Conservation (phyloP, 352 stramenopile species). For the Globisporangium abappressorium region DNA sequence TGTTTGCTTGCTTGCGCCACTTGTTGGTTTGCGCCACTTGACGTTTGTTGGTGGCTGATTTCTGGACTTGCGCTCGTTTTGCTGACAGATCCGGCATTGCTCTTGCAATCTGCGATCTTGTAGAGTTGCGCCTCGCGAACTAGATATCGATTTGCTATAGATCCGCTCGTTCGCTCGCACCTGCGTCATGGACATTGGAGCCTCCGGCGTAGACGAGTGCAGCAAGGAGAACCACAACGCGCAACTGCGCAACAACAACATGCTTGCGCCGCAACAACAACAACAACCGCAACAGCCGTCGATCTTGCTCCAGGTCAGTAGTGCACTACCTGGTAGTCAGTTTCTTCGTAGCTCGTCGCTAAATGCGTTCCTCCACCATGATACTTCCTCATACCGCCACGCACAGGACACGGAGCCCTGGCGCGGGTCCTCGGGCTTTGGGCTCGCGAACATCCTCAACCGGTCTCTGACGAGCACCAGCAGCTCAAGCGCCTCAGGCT, state of each 20-base stretch:
- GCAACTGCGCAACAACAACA: constrained; percentile 9
- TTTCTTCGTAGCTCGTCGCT: constrained; percentile 16
- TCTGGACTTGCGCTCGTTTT: not conserved
- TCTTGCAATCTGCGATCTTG: constrained; percentile 7
- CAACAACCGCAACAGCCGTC: not conserved
- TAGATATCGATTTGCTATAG: not conserved
- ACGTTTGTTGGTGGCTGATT: not conserved
- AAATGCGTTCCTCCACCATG: constrained; percentile 18
- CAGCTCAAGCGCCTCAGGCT: not conserved
- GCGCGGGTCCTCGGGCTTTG: constrained; percentile 63
- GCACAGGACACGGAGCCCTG: constrained; percentile 66
- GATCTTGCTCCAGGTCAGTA: constrained; percentile 16
- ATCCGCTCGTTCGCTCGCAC: not conserved
- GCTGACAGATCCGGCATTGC: not conserved
- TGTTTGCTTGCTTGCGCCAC: constrained; percentile 1
- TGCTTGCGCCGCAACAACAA: constrained; percentile 17
- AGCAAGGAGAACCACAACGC: constrained; percentile 27
- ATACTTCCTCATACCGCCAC: constrained; percentile 12
- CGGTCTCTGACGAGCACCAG: constrained; percentile 24
- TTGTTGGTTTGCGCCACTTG: not conserved
- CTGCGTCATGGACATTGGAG: constrained; percentile 22
- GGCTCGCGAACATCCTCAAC: constrained; percentile 81
- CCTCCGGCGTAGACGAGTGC: constrained; percentile 11
- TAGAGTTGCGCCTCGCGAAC: constrained; percentile 1
- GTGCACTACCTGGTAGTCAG: constrained; percentile 2